A percentile compares a stretch with the other conserved stretches of the same genome.
These are phyloP conservation scores for Pleurotus eryngii DNA, from an alignment of 768 basidiomycete genomes.

Conservation along the genomic window DNA sequence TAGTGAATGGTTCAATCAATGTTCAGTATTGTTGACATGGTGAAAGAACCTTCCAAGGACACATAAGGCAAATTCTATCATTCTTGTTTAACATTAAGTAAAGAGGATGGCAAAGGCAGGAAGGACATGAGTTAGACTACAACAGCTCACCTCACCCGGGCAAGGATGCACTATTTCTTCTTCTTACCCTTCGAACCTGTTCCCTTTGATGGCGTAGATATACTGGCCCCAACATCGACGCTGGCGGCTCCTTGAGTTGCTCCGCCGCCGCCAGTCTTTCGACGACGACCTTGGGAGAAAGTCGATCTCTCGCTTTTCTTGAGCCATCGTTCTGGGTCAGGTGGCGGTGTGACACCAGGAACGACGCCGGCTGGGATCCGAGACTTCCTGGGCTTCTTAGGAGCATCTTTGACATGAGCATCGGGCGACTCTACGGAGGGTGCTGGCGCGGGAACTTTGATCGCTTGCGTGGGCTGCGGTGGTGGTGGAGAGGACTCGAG, in stretches of 20 bases:
- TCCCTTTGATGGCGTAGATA: constrained; percentile 30
- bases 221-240: constrained; percentile 30
- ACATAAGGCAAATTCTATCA: no score
- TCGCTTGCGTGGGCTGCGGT: constrained; percentile 30
- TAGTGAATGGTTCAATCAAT: no score
- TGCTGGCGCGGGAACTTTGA: constrained; percentile 1
- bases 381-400: constrained; percentile 54
- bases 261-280: constrained; percentile 46
- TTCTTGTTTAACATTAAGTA: not conserved
- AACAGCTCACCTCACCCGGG: constrained; percentile 2
- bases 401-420: constrained; percentile 19
- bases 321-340: constrained; percentile 85
- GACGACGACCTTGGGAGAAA: constrained; percentile 50
- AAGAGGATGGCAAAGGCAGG: not conserved
- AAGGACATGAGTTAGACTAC: constrained; percentile 12
- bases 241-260: constrained; percentile 67
- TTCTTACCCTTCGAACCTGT: constrained; percentile 61
- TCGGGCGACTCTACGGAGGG: constrained; percentile 28
- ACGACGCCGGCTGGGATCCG: constrained; percentile 75
- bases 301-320: constrained; percentile 80
- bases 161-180: constrained; percentile 45
- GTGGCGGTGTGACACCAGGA: constrained; percentile 75
- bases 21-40: no score
- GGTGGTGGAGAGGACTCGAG: constrained; percentile 68
- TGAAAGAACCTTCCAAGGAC: no score